phyloP scores from a whole-genome alignment of 495 filamentous ascomycete species.

The Penicillium desertorum region DNA sequence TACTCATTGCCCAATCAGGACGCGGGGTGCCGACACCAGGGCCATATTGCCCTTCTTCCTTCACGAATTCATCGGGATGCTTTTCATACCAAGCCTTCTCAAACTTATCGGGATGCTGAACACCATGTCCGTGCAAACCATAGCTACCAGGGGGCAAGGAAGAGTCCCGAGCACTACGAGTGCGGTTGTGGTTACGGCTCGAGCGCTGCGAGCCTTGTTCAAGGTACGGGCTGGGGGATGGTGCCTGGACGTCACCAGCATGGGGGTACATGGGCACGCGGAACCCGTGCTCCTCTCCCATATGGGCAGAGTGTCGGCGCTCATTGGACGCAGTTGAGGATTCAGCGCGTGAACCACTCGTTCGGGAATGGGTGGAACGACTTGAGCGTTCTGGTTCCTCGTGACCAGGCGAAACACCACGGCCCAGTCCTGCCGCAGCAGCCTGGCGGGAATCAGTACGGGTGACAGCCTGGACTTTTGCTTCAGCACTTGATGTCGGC shows the following conservation, averaged over 20 bases:
- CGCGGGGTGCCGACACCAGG: constrained; percentile 62
- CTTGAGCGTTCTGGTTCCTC: constrained; percentile 63
- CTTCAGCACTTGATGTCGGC: constrained; percentile 72
- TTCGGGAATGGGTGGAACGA: constrained; percentile 44
- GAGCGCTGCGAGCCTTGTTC: constrained; percentile 53
- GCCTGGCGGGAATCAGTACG: constrained; percentile 85
- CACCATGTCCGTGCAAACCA: constrained; percentile 82
- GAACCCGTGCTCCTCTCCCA: constrained; percentile 77
- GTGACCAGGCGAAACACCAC: constrained; percentile 51
- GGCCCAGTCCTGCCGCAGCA: constrained; percentile 77
- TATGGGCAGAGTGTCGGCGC: constrained; percentile 49
- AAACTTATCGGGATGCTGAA: constrained; percentile 64
- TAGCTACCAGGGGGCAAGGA: constrained; percentile 75
- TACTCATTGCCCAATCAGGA: constrained; percentile 84
- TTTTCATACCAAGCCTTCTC: constrained; percentile 88
- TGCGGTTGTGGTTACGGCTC: constrained; percentile 68
- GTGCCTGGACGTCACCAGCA: constrained; percentile 95
- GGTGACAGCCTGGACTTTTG: constrained; percentile 76
- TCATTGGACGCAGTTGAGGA: constrained; percentile 50
- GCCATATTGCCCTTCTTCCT: constrained; percentile 72
- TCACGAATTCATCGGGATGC: constrained; percentile 73
- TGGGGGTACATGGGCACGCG: constrained; percentile 94
- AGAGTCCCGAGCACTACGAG: constrained; percentile 57
- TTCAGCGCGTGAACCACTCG: constrained; percentile 53
- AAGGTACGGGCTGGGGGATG: constrained; percentile 71